A percentile compares a stretch with the other conserved stretches of the same genome.
Conservation (phyloP, 1,284 basidiomycete species). For the Ceratobasidium papillatum region DNA sequence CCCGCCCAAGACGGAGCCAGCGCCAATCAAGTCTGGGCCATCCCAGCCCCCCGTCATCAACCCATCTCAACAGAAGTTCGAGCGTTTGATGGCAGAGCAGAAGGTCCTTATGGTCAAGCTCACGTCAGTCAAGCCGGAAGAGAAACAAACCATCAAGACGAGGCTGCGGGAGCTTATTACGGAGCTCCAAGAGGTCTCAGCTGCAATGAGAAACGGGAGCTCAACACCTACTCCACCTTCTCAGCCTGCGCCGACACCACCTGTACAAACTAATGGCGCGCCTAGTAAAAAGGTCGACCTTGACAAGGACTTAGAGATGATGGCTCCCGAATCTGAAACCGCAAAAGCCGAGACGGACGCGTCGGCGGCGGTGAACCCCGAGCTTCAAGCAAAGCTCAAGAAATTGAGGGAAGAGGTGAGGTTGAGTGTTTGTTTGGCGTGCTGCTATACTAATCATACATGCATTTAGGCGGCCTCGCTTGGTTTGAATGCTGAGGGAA, state of each 20-base stretch:
- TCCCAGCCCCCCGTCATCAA: constrained; percentile 45
- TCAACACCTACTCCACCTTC: constrained; percentile 50
- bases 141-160: constrained; percentile 84
- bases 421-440: neutral
- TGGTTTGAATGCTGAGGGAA: constrained; percentile 65
- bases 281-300: constrained; percentile 29
- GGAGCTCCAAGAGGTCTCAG: constrained; percentile 71
- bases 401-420: constrained; percentile 49
- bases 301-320: constrained; percentile 41
- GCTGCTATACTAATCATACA: constrained; percentile 21
- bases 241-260: constrained; percentile 34
- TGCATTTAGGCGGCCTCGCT: constrained; percentile 72
- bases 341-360: constrained; percentile 53
- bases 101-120: constrained; percentile 84
- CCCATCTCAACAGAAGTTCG: constrained; percentile 55
- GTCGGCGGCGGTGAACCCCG: constrained; percentile 51
- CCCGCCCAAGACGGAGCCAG: constrained; percentile 52
- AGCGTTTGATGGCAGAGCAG: constrained; percentile 89
- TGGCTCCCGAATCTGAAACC: constrained; percentile 27
- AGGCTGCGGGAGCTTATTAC: constrained; percentile 77
- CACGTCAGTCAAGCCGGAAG: constrained; percentile 66
- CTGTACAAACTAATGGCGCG: constrained; percentile 15
- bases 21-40: constrained; percentile 49
- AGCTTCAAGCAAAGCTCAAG: constrained; percentile 48
- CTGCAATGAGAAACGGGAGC: constrained; percentile 50